Base-by-base conservation (phyloP, 2,329 filamentous ascomycete species). In the Aureobasidium sp. region DNA sequence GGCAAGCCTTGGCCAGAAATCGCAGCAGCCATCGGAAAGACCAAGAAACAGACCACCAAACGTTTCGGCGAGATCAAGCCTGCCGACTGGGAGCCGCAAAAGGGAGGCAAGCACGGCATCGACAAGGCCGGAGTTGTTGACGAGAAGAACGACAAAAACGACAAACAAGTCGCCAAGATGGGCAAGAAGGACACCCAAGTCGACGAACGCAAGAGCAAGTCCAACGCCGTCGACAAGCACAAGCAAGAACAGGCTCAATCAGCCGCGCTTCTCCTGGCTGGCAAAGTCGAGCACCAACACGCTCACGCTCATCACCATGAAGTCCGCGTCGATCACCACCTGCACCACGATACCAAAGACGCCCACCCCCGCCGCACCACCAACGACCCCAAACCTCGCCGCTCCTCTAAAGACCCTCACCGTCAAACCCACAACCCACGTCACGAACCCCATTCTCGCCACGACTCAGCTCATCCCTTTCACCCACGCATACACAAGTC, bases 21-120 rank as follows among this genome's bases (percentile, higher is more conserved):
- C 38, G 68, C 62, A 0, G 33, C 63, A 6, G 67, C 67, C 13
- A 21, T 76, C 3, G 68, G 66, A 3, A 49, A 49, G 19, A 23
- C 11, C 21, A 33, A 50, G 27, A 29, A 29, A 9, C 27, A 29
- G 9, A 29, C 27, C 9, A 23, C 11, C 21, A 33, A 35, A 13
- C 69, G 74, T 17, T 77, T 70, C 65, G 70, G 69, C 13, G 54
- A 73, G 42, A 72, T 78, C 64, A 72, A 71, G 27, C 68, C 71
- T 27, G 40, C 33, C 0, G 59, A 57, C n/a, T 27, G 17, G n/a
- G 25, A 45, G 6, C 11, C 11, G 10, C 37, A 40, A 6, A 33
- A 46, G 19, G 21, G n/a, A 15, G 60, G 61, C n/a, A 21, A 50
- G 21, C 43, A n/a, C 6, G 43, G 23, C 6, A 27, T 4, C 23